Evolutionary conservation across 805 yeast species (phyloP), one percentile per base, ranked within the genome.

Genomic region (Yarrowia osloensis): DNA sequence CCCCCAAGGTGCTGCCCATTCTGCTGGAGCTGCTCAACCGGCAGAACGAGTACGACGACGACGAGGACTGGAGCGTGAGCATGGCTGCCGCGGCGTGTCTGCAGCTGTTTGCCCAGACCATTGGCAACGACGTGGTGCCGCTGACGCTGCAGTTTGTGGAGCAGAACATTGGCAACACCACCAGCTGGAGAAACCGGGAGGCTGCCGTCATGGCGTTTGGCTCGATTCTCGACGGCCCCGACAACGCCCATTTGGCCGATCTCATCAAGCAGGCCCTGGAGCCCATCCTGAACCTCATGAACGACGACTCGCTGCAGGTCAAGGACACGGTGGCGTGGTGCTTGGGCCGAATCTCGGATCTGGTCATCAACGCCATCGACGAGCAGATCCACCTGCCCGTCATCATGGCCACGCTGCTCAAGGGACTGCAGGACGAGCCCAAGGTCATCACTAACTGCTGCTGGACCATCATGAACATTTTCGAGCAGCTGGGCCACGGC

Each of bases 181-280:
- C 81, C 68, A 61, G 40, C 66, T 95, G 99, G 99, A 86, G 95
- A 78, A 79, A 85, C 67, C 88, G 97, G 73, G 99, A 95, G 79
- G 98, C 98, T 28, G 96, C 98, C 1, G 97, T 95, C 6, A 95
- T 95, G 99, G 98, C 99, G 0, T 95, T 95, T 76, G 99, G 99
- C 37, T 92, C 98, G 13, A 91, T 95, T 68, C 82, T 95, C 73
- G 98, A 92, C 73, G 99, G 99, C 22, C 97, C 97, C 33, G 93
- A 90, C 70, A 84, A 86, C 65, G 85, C 83, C 2, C 88, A 88
- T 73, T 81, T 91, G 73, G 85, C 85, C 62, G 78, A 79, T 8
- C 82, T 92, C 65, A 88, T 94, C 69, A 85, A 84, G 37, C 94
- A 90, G 80, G 98, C 98, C 2, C 81, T 95, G 70, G 85, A 84